These are phyloP conservation scores for Phytophthora litchii DNA, from an alignment of 352 stramenopile genomes.

Conservation along the genomic window DNA sequence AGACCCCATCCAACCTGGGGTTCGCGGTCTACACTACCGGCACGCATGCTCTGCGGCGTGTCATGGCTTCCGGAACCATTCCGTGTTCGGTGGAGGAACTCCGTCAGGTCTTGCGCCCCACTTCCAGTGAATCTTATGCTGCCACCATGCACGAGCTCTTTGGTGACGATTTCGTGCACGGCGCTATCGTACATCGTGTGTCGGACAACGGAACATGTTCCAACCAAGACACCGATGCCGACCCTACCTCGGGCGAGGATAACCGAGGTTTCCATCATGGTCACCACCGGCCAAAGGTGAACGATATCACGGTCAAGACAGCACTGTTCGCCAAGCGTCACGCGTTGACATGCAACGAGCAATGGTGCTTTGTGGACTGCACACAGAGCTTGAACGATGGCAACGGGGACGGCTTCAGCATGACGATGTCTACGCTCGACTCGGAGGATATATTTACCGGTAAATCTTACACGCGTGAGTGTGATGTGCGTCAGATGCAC, in stretches of 20 bases:
- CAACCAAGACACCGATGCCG: background rate
- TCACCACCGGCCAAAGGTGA: constrained; percentile 13
- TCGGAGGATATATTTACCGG: constrained; percentile 33
- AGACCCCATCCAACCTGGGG: constrained; percentile 25
- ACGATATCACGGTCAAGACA: constrained; percentile 22
- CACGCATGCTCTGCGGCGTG: constrained; percentile 19
- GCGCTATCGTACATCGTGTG: constrained; percentile 35
- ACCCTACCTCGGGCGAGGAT: background rate
- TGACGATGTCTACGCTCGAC: constrained; percentile 25
- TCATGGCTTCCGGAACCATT: constrained; percentile 34
- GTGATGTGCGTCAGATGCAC: constrained; percentile 29
- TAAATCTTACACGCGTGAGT: constrained; percentile 11
- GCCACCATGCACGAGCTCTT: constrained; percentile 44
- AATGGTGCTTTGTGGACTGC: constrained; percentile 30
- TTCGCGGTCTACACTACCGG: constrained; percentile 41
- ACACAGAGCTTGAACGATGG: constrained; percentile 1
- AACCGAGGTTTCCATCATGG: background rate
- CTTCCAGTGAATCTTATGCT: constrained; percentile 24
- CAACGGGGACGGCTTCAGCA: constrained; percentile 4
- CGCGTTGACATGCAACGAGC: constrained; percentile 28
- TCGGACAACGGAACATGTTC: constrained; percentile 2
- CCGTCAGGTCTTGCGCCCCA: constrained; percentile 32
- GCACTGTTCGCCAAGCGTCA: constrained; percentile 27
- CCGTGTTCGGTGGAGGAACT: constrained; percentile 41
- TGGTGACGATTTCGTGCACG: constrained; percentile 40